Evolutionary conservation across 495 filamentous ascomycete genomes (phyloP).

Genomic region (Chaetomium fimeti): DNA sequence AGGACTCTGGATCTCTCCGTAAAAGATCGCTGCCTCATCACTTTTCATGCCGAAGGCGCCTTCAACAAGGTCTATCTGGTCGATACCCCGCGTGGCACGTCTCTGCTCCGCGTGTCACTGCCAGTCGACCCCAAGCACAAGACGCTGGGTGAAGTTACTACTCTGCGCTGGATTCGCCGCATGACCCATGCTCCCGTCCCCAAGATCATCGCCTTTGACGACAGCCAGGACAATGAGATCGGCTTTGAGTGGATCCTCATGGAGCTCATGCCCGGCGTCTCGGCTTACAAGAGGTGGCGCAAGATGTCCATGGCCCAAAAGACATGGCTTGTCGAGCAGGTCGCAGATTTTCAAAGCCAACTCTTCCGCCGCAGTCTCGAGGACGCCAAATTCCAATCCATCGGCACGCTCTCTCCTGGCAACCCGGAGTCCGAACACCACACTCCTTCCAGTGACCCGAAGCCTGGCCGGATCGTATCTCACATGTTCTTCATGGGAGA

Average conservation of each 20-base stretch:
- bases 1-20: conserved; percentile 12
- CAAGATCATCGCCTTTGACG: conserved; percentile 49
- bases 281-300: conserved; percentile 45
- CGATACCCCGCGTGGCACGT: not conserved
- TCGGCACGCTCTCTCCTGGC: conserved; percentile 33
- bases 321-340: conserved; percentile 35
- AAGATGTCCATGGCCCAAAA: conserved; percentile 40
- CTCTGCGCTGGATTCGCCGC: conserved; percentile 47
- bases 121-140: conserved; percentile 55
- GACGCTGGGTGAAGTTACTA: conserved; percentile 56
- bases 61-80: conserved; percentile 33
- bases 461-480: conserved; percentile 21
- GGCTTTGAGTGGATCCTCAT: conserved; percentile 63
- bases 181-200: conserved; percentile 54
- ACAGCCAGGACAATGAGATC: conserved; percentile 45
- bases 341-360: conserved; percentile 41
- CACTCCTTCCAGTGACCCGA: not conserved
- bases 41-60: conserved; percentile 23
- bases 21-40: conserved; percentile 21
- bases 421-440: not conserved
- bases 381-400: conserved; percentile 32
- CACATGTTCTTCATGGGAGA: conserved; percentile 26
- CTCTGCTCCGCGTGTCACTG: conserved; percentile 40
- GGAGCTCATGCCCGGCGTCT: conserved; percentile 46
- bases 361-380: conserved; percentile 29